Base-by-base conservation (phyloP, 2,329 filamentous ascomycete species). In the Trichoderma koningii region DNA sequence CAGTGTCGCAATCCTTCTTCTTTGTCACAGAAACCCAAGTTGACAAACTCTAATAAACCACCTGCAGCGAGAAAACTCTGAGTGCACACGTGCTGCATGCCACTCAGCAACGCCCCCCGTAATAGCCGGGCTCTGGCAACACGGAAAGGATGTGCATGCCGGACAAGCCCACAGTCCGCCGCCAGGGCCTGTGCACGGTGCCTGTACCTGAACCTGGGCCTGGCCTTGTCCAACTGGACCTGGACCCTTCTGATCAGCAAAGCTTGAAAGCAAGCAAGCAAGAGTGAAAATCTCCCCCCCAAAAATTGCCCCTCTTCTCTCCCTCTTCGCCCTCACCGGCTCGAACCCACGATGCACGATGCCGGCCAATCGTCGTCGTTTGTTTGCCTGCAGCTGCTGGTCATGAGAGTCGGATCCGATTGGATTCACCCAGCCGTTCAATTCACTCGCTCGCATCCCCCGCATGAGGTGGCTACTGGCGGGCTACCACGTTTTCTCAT, bases 321-420 rank as follows among this genome's bases (percentile, higher is more conserved):
- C 17, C 7, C n/a, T 47, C n/a, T 60, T 60, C 45, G 56, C 17
- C 26, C 50, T 63, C 59, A 63, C 59, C 59, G 59, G 59, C 47
- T 55, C 21, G 14, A 45, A 41, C 50, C 59, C 59, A 30, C 50
- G 34, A 59, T 59, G 42, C 42, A 48, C 30, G 26, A 2, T 30
- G 26, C 38, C 15, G 23, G n/a, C 55, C 55, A 56, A 48, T 57
- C 55, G 42, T 28, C 55, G 53, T 19, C 59, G 48, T 9, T 23
- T 19, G 51, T 62, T 26, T 2, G 30, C 30, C 30, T 30, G 50
- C 26, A 23, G 55, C 55, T 55, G 53, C 53, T 57, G 59, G 48
- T 62, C 59, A 63, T 63, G 59, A 42, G 59, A 52, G 45, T 44
- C n/a, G 42, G n/a, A 23, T 48, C 45, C 42, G 42, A n/a, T 48